phyloP scores from a whole-genome alignment of 768 basidiomycete genomes.

The Mycena amicta region DNA sequence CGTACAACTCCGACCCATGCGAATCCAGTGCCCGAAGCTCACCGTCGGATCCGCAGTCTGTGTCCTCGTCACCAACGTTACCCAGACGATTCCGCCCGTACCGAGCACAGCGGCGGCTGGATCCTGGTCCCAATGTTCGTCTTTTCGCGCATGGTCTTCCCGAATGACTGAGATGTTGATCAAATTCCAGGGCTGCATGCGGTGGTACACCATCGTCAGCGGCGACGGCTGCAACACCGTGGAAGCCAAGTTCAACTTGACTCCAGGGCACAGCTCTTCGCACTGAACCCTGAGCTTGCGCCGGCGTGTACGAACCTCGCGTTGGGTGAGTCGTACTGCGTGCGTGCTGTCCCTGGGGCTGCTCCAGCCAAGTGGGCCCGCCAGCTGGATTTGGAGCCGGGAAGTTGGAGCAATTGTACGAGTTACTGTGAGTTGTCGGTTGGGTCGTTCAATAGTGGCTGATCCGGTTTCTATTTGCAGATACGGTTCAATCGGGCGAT shows the following conservation, averaged over 20 bases:
- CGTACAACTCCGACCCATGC: conserved; percentile 1
- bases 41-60: neutral
- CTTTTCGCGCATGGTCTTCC: too few species aligned
- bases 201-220: neutral
- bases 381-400: neutral
- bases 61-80: conserved; percentile 1
- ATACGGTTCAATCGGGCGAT: neutral
- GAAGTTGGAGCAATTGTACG: neutral
- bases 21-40: conserved; percentile 1
- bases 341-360: neutral
- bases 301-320: neutral
- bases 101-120: conserved; percentile 8
- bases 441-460: too few species aligned
- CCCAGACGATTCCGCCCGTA: neutral
- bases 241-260: neutral
- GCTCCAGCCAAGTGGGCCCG: neutral
- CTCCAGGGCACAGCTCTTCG: neutral
- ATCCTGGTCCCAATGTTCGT: neutral
- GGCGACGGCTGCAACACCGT: neutral
- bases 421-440: neutral
- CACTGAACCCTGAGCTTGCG: conserved; percentile 1
- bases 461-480: too few species aligned
- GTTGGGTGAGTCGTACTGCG: neutral
- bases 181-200: neutral
- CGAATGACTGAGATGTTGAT: too few species aligned